phyloP scores from a whole-genome alignment of 352 stramenopile genomes.

The Globisporangium polare region DNA sequence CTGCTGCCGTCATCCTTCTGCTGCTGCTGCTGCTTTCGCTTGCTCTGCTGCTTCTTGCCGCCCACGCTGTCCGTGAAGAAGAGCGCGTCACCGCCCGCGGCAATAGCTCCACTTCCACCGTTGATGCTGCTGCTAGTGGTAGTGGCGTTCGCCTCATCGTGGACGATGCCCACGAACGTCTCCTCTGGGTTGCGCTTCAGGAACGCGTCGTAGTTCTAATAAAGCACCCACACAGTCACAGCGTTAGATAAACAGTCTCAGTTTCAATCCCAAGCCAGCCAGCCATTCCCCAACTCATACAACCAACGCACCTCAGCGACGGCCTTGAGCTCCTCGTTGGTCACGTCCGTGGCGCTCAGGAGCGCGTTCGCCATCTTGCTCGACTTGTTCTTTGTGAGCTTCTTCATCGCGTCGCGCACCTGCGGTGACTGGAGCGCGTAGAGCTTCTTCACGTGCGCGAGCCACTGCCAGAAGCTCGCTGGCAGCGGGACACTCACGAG shows the following conservation, averaged over 20 bases:
- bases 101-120: not conserved
- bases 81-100: conserved; percentile 17
- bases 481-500: conserved; percentile 42
- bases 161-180: not conserved
- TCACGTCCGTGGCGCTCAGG: conserved; percentile 40
- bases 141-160: conserved; percentile 9
- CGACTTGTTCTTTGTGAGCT: conserved; percentile 26
- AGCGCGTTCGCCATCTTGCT: conserved; percentile 42
- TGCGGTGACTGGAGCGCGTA: conserved; percentile 15
- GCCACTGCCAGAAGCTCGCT: conserved; percentile 40
- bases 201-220: conserved; percentile 43
- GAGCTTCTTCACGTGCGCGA: conserved; percentile 37
- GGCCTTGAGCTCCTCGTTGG: conserved; percentile 31
- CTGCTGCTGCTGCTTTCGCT: conserved; percentile 8
- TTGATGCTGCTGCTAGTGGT: not conserved
- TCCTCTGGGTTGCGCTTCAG: conserved; percentile 27
- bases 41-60: conserved; percentile 32
- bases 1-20: conserved; percentile 2
- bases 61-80: conserved; percentile 66
- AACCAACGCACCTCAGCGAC: conserved; percentile 47
- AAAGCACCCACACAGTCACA: not conserved
- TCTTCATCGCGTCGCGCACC: conserved; percentile 26
- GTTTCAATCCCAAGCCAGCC: too few species aligned
- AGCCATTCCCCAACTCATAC: too few species aligned
- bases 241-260: not conserved